These are phyloP conservation scores for Yamagishiella unicocca DNA, from an alignment of 139 green algal species.

Conservation along the genomic window DNA sequence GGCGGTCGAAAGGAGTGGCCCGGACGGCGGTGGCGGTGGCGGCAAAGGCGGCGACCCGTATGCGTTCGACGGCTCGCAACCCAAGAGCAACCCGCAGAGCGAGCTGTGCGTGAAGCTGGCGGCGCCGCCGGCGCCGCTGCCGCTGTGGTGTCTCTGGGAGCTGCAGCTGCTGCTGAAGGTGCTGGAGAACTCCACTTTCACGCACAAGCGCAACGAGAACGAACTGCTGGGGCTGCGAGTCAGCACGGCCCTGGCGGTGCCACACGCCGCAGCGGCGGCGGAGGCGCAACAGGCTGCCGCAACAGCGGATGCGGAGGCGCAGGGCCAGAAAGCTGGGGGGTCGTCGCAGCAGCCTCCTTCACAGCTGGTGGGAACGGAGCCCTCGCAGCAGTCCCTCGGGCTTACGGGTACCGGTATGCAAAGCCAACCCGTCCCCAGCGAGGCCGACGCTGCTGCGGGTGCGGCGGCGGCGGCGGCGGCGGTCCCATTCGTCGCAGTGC, in stretches of 20 bases:
- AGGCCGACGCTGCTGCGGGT: neutral
- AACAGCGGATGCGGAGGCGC: neutral
- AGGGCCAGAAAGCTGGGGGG: neutral
- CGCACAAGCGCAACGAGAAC: conserved; percentile 69
- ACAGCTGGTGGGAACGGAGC: neutral
- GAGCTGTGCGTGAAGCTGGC: no score
- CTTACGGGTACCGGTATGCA: neutral
- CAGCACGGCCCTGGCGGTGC: conserved; percentile 2
- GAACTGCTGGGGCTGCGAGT: conserved; percentile 58
- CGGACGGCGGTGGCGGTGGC: neutral
- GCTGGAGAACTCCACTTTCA: conserved; percentile 83
- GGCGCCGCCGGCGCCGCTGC: neutral
- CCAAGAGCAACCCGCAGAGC: neutral
- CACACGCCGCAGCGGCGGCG: conserved; percentile 35
- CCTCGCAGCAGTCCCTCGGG: neutral
- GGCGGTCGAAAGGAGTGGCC: neutral
- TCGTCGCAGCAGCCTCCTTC: neutral
- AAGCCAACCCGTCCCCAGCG: neutral
- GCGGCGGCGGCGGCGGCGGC: neutral
- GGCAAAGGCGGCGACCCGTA: neutral
- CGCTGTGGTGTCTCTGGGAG: conserved; percentile 22
- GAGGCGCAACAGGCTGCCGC: no score
- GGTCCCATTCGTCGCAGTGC: conserved; percentile 2
- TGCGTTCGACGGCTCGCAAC: neutral
- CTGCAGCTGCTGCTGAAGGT: conserved; percentile 59